phyloP scores from a whole-genome alignment of 306 rosid genomes.

The Gillenia trifoliata region DNA sequence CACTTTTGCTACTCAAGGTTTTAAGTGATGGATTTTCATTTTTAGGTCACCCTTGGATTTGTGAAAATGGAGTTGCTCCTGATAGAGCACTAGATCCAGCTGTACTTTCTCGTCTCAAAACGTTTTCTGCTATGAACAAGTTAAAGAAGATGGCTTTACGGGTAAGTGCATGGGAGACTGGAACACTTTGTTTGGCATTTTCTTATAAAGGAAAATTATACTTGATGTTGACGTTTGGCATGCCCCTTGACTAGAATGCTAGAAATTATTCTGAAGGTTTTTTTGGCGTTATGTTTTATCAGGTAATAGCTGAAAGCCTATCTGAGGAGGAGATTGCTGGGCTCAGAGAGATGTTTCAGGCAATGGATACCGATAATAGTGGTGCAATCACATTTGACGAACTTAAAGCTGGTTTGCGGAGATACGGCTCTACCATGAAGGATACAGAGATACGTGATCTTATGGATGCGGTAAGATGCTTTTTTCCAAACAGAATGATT shows the following conservation, averaged over 20 bases:
- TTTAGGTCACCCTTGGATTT: slow-evolving; percentile 99
- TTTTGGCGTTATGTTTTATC: slow-evolving; percentile 20
- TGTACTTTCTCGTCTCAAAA: slow-evolving; percentile 97
- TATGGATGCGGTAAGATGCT: slow-evolving; percentile 78
- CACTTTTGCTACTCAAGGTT: slow-evolving; percentile 1
- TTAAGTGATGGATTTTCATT: slow-evolving; percentile 17
- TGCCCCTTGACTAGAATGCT: neutral
- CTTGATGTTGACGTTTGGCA: slow-evolving; percentile 12
- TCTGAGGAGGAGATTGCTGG: slow-evolving; percentile 99
- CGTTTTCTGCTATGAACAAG: slow-evolving; percentile 98
- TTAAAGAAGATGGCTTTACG: slow-evolving; percentile 98
- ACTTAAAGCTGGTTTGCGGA: slow-evolving; percentile 92
- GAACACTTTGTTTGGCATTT: neutral
- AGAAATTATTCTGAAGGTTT: slow-evolving; percentile 6
- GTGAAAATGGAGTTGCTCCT: slow-evolving; percentile 99
- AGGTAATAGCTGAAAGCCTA: slow-evolving; percentile 97
- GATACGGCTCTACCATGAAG: slow-evolving; percentile 91
- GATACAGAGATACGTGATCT: slow-evolving; percentile 92
- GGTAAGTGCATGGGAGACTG: slow-evolving; percentile 43
- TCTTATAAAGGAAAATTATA: neutral
- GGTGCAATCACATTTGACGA: slow-evolving; percentile 97
- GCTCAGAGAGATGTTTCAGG: slow-evolving; percentile 78
- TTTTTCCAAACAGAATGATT: slow-evolving; percentile 4
- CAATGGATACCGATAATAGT: slow-evolving; percentile 95
- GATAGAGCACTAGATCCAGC: slow-evolving; percentile 96